Base-by-base conservation (phyloP, 2,329 filamentous ascomycete genomes). In the Anisogramma anomala region DNA sequence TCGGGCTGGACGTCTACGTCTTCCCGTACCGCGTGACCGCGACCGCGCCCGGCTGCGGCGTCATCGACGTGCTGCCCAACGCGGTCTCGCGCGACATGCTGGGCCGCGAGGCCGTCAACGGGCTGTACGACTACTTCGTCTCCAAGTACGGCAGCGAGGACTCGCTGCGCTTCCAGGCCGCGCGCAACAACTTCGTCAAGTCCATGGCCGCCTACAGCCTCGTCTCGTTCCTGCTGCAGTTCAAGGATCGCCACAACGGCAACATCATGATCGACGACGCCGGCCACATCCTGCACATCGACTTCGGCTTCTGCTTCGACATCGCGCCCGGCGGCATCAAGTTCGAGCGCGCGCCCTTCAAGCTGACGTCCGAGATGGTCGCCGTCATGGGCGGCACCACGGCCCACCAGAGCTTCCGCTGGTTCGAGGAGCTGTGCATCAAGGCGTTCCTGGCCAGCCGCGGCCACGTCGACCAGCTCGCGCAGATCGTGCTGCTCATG, bases 191-290 rank as follows among this genome's bases (percentile, higher is more conserved):
- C 63, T 98, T 99, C 58, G 88, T 98, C 63, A 98, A 98, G 68
- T 91, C 83, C 57, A 96, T 98, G 91, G 91, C 93, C 0, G 93
- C 91, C 10, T 98, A 98, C 67, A 93, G 84, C 14, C 82, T 98
- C 54, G 96, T 98, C 50, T 93, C 86, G 0, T 98, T 94, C 65
- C 70, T 98, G 11, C 68, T 98, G 27, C 93, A 98, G 56, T 96
- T 99, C 79, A 99, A 99, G 63, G 91, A 99, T 59, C 81, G 91
- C 3, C 91, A 98, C 66, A 98, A 98, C 60, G 91, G 91, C 48
- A 98, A 98, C 68, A 98, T 98, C 68, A 98, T 98, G 93, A 80
- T 98, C 49, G 89, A 98, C 59, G 89, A 95, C 55, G 84, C 83
- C 0, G 91, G 93, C 3, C 91, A 98, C 63, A 94, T 98, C 55